These are phyloP conservation scores for Colletotrichum karsti DNA, from an alignment of 2,329 filamentous ascomycete species.

Conservation along the genomic window DNA sequence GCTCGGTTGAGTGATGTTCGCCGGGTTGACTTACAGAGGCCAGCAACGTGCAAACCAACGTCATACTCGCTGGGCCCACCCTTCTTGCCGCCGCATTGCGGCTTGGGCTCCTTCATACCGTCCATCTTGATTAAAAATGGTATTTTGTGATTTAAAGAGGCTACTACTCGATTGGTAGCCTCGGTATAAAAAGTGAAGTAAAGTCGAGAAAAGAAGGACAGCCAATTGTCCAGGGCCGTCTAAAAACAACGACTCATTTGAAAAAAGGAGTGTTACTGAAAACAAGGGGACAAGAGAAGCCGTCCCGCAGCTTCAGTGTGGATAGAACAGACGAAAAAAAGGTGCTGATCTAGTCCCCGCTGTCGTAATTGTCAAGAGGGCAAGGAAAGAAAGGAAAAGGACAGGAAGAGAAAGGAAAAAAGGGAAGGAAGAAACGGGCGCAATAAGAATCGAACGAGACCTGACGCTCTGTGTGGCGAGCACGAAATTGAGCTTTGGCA, in stretches of 20 bases:
- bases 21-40: constrained; percentile 46
- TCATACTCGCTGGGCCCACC: constrained; percentile 47
- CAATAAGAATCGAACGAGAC: constrained; percentile 26
- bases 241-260: constrained; percentile 29
- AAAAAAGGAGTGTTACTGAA: constrained; percentile 31
- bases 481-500: constrained; percentile 31
- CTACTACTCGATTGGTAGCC: constrained; percentile 20
- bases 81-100: constrained; percentile 45
- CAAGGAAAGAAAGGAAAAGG: constrained; percentile 29
- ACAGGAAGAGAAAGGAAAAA: constrained; percentile 34
- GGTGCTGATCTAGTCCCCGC: constrained; percentile 11
- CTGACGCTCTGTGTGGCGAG: constrained; percentile 17
- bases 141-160: constrained; percentile 12
- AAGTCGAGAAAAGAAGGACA: constrained; percentile 29
- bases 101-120: constrained; percentile 42
- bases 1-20: neutral
- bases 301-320: constrained; percentile 45
- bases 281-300: constrained; percentile 39
- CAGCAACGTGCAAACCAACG: constrained; percentile 48
- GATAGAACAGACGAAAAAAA: constrained; percentile 29
- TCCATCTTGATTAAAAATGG: constrained; percentile 34
- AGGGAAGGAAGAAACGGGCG: constrained; percentile 33
- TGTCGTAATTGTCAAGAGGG: constrained; percentile 25
- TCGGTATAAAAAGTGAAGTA: constrained; percentile 29
- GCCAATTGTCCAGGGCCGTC: constrained; percentile 33